phyloP scores from a whole-genome alignment of 202 grass and related monocot species.

The Hordeum pubiflorum region DNA sequence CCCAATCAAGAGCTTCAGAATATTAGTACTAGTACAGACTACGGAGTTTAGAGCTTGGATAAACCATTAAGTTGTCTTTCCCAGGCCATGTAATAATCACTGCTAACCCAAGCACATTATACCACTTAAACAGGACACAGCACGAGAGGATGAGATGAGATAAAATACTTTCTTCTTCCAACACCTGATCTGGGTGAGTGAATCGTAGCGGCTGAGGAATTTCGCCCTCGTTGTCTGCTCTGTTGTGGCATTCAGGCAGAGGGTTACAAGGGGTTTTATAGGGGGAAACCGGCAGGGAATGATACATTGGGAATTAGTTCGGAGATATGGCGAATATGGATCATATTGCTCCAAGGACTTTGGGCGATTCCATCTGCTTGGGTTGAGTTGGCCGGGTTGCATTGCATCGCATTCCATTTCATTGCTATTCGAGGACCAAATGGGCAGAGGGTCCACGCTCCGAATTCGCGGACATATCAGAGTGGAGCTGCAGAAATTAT shows the following conservation, averaged over 20 bases:
- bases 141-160: not conserved
- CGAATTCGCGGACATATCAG: no score
- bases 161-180: not conserved
- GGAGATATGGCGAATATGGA: conserved; percentile 18
- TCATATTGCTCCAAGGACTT: not conserved
- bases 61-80: not conserved
- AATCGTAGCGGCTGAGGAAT: not conserved
- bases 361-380: conserved; percentile 27
- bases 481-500: no score
- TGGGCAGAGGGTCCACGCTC: not conserved
- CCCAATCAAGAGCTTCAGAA: not conserved
- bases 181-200: not conserved
- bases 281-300: not conserved
- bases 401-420: conserved; percentile 27
- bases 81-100: not conserved
- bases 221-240: not conserved
- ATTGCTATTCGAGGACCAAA: not conserved
- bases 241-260: not conserved
- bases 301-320: not conserved
- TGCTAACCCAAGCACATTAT: not conserved
- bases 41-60: not conserved
- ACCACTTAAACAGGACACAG: not conserved
- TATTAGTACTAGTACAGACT: not conserved
- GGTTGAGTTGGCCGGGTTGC: not conserved
- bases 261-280: conserved; percentile 17